phyloP scores from a whole-genome alignment of 1,139 yeast species.

The Geotrichum klebahnii region DNA sequence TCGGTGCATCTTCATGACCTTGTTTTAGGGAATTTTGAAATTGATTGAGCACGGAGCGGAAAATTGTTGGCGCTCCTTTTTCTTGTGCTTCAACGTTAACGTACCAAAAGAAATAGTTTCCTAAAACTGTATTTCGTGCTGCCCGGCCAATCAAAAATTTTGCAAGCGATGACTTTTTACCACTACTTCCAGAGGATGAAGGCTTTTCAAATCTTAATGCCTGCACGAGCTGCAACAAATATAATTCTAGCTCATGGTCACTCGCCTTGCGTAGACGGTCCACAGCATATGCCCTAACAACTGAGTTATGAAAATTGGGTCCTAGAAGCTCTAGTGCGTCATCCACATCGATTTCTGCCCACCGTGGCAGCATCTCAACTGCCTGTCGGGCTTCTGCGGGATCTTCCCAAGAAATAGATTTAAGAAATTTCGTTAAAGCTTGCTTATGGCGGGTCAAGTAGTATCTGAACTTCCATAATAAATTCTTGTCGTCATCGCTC shows the following conservation, averaged over 20 bases:
- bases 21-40: slow-evolving; percentile 36
- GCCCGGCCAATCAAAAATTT: slow-evolving; percentile 74
- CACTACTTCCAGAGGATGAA: slow-evolving; percentile 21
- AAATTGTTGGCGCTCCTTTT: slow-evolving; percentile 41
- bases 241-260: slow-evolving; percentile 74
- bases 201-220: slow-evolving; percentile 72
- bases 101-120: slow-evolving; percentile 88
- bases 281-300: slow-evolving; percentile 80
- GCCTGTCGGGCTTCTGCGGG: slow-evolving; percentile 76
- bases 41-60: slow-evolving; percentile 33
- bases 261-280: slow-evolving; percentile 72
- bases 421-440: slow-evolving; percentile 78
- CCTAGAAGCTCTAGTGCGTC: slow-evolving; percentile 89
- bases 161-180: slow-evolving; percentile 55
- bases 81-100: slow-evolving; percentile 83
- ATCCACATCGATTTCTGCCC: slow-evolving; percentile 83
- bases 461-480: slow-evolving; percentile 89
- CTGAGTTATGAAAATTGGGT: slow-evolving; percentile 55
- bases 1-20: slow-evolving; percentile 2
- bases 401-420: slow-evolving; percentile 85
- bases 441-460: slow-evolving; percentile 71
- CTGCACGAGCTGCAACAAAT: slow-evolving; percentile 84
- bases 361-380: slow-evolving; percentile 51
- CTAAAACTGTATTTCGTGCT: slow-evolving; percentile 59
- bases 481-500: slow-evolving; percentile 76